Evolutionary conservation across 169 alveolate genomes (phyloP), one percentile per base, ranked within the genome.

Genomic region (Plasmodium ovale): DNA sequence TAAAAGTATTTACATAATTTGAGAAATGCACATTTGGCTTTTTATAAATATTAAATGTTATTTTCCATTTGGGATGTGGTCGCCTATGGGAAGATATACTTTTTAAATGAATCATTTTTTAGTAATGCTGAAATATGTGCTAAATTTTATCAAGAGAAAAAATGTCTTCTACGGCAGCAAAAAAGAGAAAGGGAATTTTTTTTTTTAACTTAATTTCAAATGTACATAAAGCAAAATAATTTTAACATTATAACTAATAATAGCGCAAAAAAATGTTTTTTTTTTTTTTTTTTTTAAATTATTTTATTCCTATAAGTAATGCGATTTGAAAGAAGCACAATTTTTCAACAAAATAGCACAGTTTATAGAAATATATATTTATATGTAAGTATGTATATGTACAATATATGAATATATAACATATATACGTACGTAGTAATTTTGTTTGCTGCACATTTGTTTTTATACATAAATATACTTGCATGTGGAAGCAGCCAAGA

Each of bases 31-130:
- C 39, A 65, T 51, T 64, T 53, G 21, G 35, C 59, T 73, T 73
- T 64, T 56, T 65, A 70, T 70, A 65, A 47, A 64, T 51, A 39
- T 59, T 64, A 49, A 79, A 37, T 14, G 72, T 33, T 49, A 49
- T 53, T 51, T 51, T 65, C 65, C 84, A 12, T 53, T 33, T 65
- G 58, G 65, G 16, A 39, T 39, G 53, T 65, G 65, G 29, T 25
- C 49, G 60, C 49, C 70, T 67, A 79, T 44, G 37, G 19, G 53
- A 42, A 31, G 53, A 74, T 60, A n/a, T 67, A 65, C 65, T 79
- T 65, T 79, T 79, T 29, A 79, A 79, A 51, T 64, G 72, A 56
- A 65, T 79, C 89, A 79, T 79, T 58, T 39, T 73, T 68, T 53
- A 23, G 16, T 72, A 54, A n/a, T 35, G 19, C 82, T 25, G 5